Evolutionary conservation across 768 basidiomycete genomes (phyloP).

Genomic region (Nevesoporus exiguus): DNA sequence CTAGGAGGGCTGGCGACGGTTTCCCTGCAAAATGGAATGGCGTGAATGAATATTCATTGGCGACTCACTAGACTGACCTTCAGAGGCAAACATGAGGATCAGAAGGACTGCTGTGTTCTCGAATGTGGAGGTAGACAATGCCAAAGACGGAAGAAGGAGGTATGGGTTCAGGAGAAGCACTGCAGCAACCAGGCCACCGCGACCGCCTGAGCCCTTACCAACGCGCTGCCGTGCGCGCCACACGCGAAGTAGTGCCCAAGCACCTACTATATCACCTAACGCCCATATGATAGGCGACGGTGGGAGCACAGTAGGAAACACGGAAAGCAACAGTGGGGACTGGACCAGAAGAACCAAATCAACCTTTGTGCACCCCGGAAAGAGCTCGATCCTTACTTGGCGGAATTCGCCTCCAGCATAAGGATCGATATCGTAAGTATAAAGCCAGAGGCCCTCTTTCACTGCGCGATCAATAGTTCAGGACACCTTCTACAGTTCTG

Average conservation of each 20-base stretch:
- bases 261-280: constrained; percentile 59
- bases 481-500: constrained; percentile 2
- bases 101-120: constrained; percentile 73
- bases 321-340: constrained; percentile 77
- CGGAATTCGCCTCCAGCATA: constrained; percentile 84
- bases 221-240: constrained; percentile 63
- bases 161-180: constrained; percentile 89
- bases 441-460: constrained; percentile 85
- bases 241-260: constrained; percentile 63
- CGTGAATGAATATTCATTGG: not conserved
- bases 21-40: constrained; percentile 43
- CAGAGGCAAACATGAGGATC: constrained; percentile 64
- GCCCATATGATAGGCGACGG: constrained; percentile 66
- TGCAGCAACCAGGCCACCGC: constrained; percentile 62
- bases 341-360: constrained; percentile 28
- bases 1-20: constrained; percentile 52
- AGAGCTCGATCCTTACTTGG: constrained; percentile 56
- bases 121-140: constrained; percentile 77
- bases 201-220: constrained; percentile 33
- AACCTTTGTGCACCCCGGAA: not conserved
- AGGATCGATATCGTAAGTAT: constrained; percentile 73
- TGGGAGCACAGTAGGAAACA: constrained; percentile 72
- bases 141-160: constrained; percentile 71
- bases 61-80: constrained; percentile 42
- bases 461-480: constrained; percentile 45